Percentiles rank a stretch among this genome's conserved stretches.
These are phyloP conservation scores for Metarhizium brunneum DNA, from an alignment of 2,329 filamentous ascomycete species.

Conservation along the genomic window DNA sequence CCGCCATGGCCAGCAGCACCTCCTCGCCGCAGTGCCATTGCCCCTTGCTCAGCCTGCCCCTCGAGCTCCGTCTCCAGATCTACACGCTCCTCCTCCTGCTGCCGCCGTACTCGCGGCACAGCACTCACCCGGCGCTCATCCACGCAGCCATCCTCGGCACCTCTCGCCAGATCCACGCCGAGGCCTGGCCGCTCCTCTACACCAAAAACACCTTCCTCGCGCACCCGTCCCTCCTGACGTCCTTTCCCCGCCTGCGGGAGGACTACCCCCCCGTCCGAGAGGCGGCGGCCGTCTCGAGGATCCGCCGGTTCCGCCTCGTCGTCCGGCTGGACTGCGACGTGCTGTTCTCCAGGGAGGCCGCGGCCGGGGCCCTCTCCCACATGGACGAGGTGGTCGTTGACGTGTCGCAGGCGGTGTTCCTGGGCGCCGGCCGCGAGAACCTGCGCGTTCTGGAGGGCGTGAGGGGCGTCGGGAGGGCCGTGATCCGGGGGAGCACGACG, in stretches of 20 bases:
- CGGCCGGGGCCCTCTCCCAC: conserved; percentile 24
- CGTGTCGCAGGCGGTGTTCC: conserved; percentile 27
- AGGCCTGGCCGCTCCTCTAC: conserved; percentile 33
- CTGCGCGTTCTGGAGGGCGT: conserved; percentile 33
- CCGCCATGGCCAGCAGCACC: neutral
- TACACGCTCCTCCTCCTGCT: conserved; percentile 33
- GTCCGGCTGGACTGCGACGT: conserved; percentile 32
- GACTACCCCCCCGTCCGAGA: conserved; percentile 22
- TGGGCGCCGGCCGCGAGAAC: conserved; percentile 27
- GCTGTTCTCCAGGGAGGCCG: conserved; percentile 20
- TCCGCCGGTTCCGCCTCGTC: conserved; percentile 29
- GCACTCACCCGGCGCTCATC: conserved; percentile 9
- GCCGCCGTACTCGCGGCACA: conserved; percentile 18
- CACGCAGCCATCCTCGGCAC: conserved; percentile 30
- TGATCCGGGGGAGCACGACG: conserved; percentile 26
- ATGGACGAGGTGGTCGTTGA: conserved; percentile 31
- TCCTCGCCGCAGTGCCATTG: neutral
- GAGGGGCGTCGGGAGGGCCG: conserved; percentile 26
- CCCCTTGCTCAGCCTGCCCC: conserved; percentile 29
- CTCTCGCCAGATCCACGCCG: conserved; percentile 30
- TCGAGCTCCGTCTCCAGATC: conserved; percentile 37
- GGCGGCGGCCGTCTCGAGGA: conserved; percentile 19
- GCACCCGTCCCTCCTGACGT: conserved; percentile 29
- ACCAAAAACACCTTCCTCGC: conserved; percentile 32
- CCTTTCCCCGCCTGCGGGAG: conserved; percentile 29